phyloP scores from a whole-genome alignment of 169 alveolate genomes.

The Cryptosporidium parvum region DNA sequence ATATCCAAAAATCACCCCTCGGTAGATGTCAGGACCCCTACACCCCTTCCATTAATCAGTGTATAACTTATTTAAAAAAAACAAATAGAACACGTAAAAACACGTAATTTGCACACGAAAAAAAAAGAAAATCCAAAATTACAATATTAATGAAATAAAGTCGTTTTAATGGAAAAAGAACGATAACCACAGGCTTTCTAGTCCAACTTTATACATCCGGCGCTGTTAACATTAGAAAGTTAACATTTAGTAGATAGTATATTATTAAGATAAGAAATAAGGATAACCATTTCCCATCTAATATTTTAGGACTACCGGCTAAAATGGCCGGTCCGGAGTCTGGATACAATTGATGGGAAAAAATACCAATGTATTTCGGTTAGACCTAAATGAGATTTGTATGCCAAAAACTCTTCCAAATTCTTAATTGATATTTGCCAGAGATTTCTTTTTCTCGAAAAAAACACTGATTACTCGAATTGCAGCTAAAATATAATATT shows the following conservation, averaged over 20 bases:
- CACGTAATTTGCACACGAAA: background rate
- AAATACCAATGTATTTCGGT: background rate
- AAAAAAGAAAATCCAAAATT: background rate
- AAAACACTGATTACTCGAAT: background rate
- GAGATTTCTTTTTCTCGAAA: background rate
- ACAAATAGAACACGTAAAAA: background rate
- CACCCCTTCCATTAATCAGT: too few relatives aligned
- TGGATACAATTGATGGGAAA: background rate
- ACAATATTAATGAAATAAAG: conserved; percentile 1
- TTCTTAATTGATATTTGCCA: background rate
- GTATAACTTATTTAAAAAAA: too few relatives aligned
- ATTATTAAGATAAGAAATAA: background rate
- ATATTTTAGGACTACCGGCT: background rate
- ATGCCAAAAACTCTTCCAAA: background rate
- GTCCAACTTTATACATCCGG: background rate
- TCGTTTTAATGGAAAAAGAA: background rate
- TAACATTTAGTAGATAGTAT: background rate
- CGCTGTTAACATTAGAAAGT: background rate
- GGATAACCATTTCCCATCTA: background rate
- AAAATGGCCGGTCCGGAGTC: background rate
- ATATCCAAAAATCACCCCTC: too few relatives aligned
- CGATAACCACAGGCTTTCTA: background rate
- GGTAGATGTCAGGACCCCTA: too few relatives aligned
- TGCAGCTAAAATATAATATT: background rate
- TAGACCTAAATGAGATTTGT: background rate